Percentiles rank a stretch among this genome's conserved stretches.
phyloP scores from a whole-genome alignment of 73 alveolate species.

The Symbiodinium pilosum region DNA sequence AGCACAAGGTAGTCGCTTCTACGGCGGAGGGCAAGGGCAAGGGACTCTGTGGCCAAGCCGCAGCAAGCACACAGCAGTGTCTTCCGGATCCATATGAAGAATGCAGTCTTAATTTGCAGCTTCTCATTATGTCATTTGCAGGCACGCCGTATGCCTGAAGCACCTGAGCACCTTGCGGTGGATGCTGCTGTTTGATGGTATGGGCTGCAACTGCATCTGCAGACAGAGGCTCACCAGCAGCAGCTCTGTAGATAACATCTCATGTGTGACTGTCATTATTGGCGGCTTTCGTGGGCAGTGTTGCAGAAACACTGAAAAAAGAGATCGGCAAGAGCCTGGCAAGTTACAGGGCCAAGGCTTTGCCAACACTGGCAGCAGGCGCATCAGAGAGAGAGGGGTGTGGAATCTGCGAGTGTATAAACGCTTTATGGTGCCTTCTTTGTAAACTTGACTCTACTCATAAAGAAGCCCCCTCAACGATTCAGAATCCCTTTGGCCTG shows the following conservation, averaged over 20 bases:
- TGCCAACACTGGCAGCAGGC: background rate
- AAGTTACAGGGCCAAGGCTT: background rate
- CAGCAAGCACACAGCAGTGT: background rate
- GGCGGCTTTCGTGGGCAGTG: background rate
- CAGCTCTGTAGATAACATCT: too few species aligned
- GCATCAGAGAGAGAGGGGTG: too few species aligned
- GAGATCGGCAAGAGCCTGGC: background rate
- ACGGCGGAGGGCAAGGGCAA: conserved; percentile 85
- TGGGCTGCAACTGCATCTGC: background rate
- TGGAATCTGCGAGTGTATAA: too few species aligned
- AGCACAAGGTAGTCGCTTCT: conserved; percentile 29
- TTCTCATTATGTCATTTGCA: background rate
- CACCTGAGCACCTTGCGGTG: background rate
- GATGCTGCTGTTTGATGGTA: background rate
- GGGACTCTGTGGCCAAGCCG: conserved; percentile 33
- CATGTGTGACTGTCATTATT: too few species aligned
- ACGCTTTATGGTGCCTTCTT: too few species aligned
- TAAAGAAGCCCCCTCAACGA: too few species aligned
- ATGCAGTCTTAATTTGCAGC: too few species aligned
- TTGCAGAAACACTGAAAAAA: background rate
- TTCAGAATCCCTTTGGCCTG: background rate
- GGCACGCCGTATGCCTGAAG: conserved; percentile 24
- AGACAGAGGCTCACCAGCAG: too few species aligned
- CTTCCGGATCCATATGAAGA: too few species aligned
- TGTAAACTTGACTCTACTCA: too few species aligned